Conservation (phyloP, 78 protist genomes). For the Dictyostelium discoideum region DNA sequence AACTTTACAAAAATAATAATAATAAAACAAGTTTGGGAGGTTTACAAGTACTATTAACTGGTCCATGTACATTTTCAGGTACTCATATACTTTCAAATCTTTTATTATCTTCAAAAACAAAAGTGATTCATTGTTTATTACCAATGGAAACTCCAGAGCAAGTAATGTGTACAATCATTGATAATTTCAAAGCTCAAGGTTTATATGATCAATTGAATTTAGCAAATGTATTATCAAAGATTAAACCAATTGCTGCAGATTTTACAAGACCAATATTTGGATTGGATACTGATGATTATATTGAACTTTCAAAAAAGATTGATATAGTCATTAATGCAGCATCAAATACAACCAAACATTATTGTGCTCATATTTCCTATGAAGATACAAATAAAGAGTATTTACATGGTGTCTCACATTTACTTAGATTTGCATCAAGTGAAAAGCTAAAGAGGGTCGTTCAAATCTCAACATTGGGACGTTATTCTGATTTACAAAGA, state of each 20-base stretch:
- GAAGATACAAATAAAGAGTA: background rate
- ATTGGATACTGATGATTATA: background rate
- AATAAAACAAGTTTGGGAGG: background rate
- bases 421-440: background rate
- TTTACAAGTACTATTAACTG: constrained; percentile 36
- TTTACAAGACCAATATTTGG: background rate
- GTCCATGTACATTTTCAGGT: constrained; percentile 29
- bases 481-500: background rate
- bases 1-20: background rate
- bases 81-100: constrained; percentile 8
- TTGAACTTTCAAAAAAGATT: background rate
- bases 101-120: background rate
- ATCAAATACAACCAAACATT: constrained; percentile 12
- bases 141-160: background rate
- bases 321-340: constrained; percentile 27
- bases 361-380: background rate
- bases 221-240: background rate
- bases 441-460: background rate
- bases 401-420: background rate
- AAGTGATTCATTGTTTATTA: constrained; percentile 26
- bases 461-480: background rate
- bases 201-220: background rate
- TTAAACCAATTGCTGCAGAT: background rate
- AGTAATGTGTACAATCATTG: background rate
- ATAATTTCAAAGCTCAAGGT: background rate